Evolutionary conservation across 331 rosid genomes (phyloP).

Genomic region (Saraca asoca): DNA sequence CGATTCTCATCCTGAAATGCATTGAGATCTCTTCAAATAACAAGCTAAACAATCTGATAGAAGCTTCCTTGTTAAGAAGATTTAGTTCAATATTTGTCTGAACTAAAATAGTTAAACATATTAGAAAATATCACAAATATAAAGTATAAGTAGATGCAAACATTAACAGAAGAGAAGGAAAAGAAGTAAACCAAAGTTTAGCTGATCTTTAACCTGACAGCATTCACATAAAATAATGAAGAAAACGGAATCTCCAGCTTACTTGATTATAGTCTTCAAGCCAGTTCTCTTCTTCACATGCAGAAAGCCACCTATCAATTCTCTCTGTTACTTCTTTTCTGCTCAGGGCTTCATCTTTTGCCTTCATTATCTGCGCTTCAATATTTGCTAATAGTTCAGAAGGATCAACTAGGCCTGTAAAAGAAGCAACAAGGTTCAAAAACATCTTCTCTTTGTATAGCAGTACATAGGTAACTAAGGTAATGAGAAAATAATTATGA

Average conservation of each 20-base stretch:
- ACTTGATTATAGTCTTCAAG: conserved; percentile 88
- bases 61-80: conserved; percentile 1
- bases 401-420: conserved; percentile 87
- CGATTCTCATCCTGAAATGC: conserved; percentile 77
- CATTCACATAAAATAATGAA: conserved; percentile 8
- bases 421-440: conserved; percentile 8
- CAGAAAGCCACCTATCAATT: conserved; percentile 89
- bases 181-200: background rate
- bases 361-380: conserved; percentile 76
- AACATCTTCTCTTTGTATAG: background rate
- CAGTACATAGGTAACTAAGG: background rate
- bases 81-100: conserved; percentile 8
- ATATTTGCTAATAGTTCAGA: conserved; percentile 85
- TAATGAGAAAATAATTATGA: conserved; percentile 13
- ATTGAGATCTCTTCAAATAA: conserved; percentile 24
- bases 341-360: conserved; percentile 78
- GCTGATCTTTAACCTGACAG: conserved; percentile 13
- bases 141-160: background rate
- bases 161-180: background rate
- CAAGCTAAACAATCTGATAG: conserved; percentile 35
- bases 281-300: conserved; percentile 99
- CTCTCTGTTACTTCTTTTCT: conserved; percentile 85
- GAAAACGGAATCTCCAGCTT: conserved; percentile 39
- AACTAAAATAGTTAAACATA: conserved; percentile 6
- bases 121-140: background rate